phyloP scores from a whole-genome alignment of 2,329 filamentous ascomycete genomes.

The Penicillium sp. region DNA sequence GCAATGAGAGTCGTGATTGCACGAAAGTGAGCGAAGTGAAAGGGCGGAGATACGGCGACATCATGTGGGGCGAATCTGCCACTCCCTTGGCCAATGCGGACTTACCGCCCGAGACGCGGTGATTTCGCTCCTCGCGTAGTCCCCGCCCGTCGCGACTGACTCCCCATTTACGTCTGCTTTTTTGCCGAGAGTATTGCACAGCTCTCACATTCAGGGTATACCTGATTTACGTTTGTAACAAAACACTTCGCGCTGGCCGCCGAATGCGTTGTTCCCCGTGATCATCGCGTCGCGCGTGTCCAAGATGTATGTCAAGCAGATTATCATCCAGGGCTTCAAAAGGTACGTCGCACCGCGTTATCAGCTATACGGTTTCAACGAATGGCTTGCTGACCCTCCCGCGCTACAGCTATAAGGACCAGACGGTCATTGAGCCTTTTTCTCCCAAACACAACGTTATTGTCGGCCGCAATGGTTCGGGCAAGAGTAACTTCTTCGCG shows the following conservation, averaged over 20 bases:
- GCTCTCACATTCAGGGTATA: background rate
- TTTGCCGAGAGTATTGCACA: constrained; percentile 3
- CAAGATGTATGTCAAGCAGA: constrained; percentile 98
- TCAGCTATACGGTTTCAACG: background rate
- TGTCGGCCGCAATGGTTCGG: constrained; percentile 97
- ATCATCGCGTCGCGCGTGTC: constrained; percentile 31
- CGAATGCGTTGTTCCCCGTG: constrained; percentile 31
- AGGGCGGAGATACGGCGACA: too few relatives aligned
- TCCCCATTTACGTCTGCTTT: background rate
- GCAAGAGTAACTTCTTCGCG: constrained; percentile 99
- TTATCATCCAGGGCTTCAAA: constrained; percentile 99
- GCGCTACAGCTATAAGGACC: constrained; percentile 85
- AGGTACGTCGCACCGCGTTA: constrained; percentile 59
- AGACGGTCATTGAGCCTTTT: constrained; percentile 97
- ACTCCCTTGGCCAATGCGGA: too few relatives aligned
- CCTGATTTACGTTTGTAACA: background rate
- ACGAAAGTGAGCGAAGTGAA: too few relatives aligned
- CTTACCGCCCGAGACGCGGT: constrained; percentile 18
- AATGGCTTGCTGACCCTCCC: background rate
- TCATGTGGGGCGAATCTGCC: too few relatives aligned
- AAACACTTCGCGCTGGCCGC: constrained; percentile 14
- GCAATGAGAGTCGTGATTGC: too few relatives aligned
- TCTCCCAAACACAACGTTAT: constrained; percentile 97
- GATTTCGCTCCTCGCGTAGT: constrained; percentile 22
- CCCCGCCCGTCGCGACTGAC: constrained; percentile 14